phyloP scores from a whole-genome alignment of 202 grass and related monocot genomes.

The Bolboschoenoplectus hybrid region DNA sequence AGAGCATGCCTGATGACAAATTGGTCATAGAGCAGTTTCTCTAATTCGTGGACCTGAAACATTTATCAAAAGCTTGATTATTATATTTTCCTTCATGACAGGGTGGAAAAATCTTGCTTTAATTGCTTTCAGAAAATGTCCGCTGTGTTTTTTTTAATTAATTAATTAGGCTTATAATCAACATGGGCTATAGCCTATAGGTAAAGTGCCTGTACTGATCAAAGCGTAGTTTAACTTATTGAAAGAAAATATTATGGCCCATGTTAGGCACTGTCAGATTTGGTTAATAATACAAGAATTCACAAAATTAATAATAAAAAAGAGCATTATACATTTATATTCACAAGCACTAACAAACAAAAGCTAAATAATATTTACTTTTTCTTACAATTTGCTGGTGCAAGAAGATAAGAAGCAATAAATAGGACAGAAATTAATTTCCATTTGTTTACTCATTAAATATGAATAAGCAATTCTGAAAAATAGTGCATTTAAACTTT shows the following conservation, averaged over 20 bases:
- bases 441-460: not conserved
- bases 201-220: not conserved
- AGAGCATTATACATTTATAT: not conserved
- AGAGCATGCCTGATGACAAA: slow-evolving; percentile 64
- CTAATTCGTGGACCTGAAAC: slow-evolving; percentile 79
- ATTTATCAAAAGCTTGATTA: not conserved
- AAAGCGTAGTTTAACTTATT: not conserved
- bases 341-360: slow-evolving; percentile 14
- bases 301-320: not conserved
- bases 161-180: not conserved
- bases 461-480: not conserved
- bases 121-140: no score
- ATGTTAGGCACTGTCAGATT: not conserved
- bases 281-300: not conserved
- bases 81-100: not conserved
- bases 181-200: not conserved
- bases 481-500: slow-evolving; percentile 13
- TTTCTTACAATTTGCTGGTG: not conserved
- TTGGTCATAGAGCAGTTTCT: slow-evolving; percentile 75
- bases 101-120: not conserved
- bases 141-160: no score
- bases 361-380: not conserved
- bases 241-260: not conserved
- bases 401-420: not conserved
- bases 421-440: slow-evolving; percentile 4